phyloP scores from a whole-genome alignment of 2,329 filamentous ascomycete genomes.

The Apiospora phragmitis region DNA sequence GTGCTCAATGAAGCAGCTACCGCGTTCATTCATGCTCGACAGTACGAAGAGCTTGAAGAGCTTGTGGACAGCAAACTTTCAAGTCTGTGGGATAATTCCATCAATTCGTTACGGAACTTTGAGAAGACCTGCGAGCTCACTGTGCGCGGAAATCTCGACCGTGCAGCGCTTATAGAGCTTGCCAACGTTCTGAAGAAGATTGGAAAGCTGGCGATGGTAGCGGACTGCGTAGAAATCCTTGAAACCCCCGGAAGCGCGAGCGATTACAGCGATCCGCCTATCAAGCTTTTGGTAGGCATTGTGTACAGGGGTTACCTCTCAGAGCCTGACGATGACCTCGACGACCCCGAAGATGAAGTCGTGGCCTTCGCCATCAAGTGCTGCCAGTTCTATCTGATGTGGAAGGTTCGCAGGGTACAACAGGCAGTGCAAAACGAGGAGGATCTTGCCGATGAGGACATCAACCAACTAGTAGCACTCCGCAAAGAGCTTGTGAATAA shows the following conservation, averaged over 20 bases:
- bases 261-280: conserved; percentile 52
- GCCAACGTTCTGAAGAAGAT: conserved; percentile 76
- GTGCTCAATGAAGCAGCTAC: conserved; percentile 83
- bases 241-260: conserved; percentile 59
- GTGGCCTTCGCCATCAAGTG: conserved; percentile 75
- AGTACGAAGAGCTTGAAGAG: conserved; percentile 87
- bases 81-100: conserved; percentile 81
- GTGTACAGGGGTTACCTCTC: conserved; percentile 72
- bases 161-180: conserved; percentile 66
- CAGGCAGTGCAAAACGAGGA: conserved; percentile 55
- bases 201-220: conserved; percentile 76
- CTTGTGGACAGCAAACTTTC: conserved; percentile 78
- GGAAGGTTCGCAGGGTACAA: conserved; percentile 71
- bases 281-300: conserved; percentile 71
- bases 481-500: conserved; percentile 60
- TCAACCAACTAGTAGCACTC: conserved; percentile 60
- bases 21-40: conserved; percentile 81
- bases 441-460: conserved; percentile 55
- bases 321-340: conserved; percentile 68
- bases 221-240: conserved; percentile 73
- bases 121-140: conserved; percentile 72
- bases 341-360: conserved; percentile 77
- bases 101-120: conserved; percentile 71
- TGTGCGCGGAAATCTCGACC: conserved; percentile 66
- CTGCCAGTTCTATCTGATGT: conserved; percentile 90